Percentiles rank a stretch among this genome's conserved stretches.
Evolutionary conservation across 1,284 basidiomycete species (phyloP).

Genomic region (Malassezia globosa): DNA sequence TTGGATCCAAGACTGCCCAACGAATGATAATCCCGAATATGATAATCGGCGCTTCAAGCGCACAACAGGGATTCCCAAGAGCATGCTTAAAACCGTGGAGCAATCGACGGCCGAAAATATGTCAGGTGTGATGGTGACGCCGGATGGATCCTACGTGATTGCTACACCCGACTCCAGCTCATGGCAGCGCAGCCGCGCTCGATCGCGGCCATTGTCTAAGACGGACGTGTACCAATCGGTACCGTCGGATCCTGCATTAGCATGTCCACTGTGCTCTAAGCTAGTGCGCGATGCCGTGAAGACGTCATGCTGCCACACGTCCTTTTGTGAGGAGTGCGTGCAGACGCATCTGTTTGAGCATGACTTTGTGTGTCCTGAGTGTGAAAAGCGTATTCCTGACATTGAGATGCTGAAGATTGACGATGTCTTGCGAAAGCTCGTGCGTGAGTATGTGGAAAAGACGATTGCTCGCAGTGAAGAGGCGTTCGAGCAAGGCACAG

Average conservation of each 20-base stretch:
- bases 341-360: slow-evolving; percentile 44
- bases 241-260: slow-evolving; percentile 38
- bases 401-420: slow-evolving; percentile 35
- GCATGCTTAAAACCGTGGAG: slow-evolving; percentile 91
- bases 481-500: slow-evolving; percentile 29
- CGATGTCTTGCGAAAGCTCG: slow-evolving; percentile 32
- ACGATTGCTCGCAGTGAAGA: slow-evolving; percentile 38
- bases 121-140: slow-evolving; percentile 42
- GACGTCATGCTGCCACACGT: slow-evolving; percentile 40
- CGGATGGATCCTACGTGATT: slow-evolving; percentile 44
- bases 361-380: slow-evolving; percentile 45
- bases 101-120: slow-evolving; percentile 47
- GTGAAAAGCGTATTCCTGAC: slow-evolving; percentile 40
- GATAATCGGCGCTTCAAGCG: slow-evolving; percentile 90
- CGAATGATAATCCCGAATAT: slow-evolving; percentile 86
- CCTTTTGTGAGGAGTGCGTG: slow-evolving; percentile 45
- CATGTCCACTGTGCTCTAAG: slow-evolving; percentile 42
- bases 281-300: slow-evolving; percentile 36
- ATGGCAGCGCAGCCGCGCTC: slow-evolving; percentile 36
- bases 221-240: slow-evolving; percentile 39
- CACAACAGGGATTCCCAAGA: slow-evolving; percentile 93
- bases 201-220: slow-evolving; percentile 35
- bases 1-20: slow-evolving; percentile 99
- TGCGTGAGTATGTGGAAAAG: slow-evolving; percentile 38
- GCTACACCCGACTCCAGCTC: slow-evolving; percentile 38